Evolutionary conservation across 1,284 basidiomycete genomes (phyloP), one percentile per base, ranked within the genome.

Genomic region (Polyporus tsugae): DNA sequence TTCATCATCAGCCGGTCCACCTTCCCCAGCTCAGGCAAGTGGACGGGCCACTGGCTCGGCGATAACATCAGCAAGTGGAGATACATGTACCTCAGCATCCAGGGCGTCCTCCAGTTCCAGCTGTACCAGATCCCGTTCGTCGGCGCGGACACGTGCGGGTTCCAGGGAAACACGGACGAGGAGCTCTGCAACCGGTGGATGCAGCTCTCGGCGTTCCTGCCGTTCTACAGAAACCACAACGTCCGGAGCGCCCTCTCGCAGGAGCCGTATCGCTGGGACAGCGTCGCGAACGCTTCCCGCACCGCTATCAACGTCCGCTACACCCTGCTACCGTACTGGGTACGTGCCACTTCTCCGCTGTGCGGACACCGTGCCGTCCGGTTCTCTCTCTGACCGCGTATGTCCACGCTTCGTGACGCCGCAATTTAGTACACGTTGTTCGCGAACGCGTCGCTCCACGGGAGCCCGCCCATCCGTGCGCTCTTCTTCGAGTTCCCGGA

Each of bases 171-270:
- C 78, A 89, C 74, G 61, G 72, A 82, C 74, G 94, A 95, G 77
- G 91, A 94, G 76, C 84, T 95, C 9, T 93, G 92, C 78, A 91
- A 90, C 69, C 86, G 93, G 29, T 95, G 93, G 93, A 93, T 92
- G 90, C 87, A 90, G 75, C 83, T 95, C 13, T 84, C 90, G 1
- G 92, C 93, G 0, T 92, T 93, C 76, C 83, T 85, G n/a, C 91
- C 91, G 4, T 92, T 92, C 79, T 92, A 87, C 73, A 82, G 90
- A 44, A 92, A 92, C 73, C 91, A 93, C 75, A 93, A 93, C 70
- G 78, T 83, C 52, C 80, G 81, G 64, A 87, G 86, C 33, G 89
- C 89, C 7, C 83, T 92, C 38, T 80, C 87, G 19, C 92, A 93
- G 76, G 92, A 94, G 75, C 91, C 91, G 1, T 94, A 90, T 75